phyloP scores from a whole-genome alignment of 2,329 filamentous ascomycete genomes.

The Grosmannia huntii region DNA sequence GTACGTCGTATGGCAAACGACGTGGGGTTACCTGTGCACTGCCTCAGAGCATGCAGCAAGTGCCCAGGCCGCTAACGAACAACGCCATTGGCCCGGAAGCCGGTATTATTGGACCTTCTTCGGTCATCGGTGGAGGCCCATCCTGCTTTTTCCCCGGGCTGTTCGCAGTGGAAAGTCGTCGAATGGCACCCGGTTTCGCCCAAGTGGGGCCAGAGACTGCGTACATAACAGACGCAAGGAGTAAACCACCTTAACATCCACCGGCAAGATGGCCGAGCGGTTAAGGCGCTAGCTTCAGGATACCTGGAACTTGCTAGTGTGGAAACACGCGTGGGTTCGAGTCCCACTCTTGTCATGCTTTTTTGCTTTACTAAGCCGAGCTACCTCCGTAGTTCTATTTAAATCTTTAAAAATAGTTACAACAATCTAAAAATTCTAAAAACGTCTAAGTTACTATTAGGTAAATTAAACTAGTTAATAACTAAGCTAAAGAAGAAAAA shows the following conservation, averaged over 20 bases:
- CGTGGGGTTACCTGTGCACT: neutral
- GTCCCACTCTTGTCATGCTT: slow-evolving; percentile 9
- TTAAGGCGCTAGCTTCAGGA: slow-evolving; percentile 3
- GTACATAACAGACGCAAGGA: neutral
- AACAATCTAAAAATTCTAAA: too few species aligned
- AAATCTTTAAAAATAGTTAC: too few species aligned
- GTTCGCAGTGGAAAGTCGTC: too few species aligned
- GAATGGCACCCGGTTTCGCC: too few species aligned
- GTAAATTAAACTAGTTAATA: too few species aligned
- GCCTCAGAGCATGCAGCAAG: neutral
- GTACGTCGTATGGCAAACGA: too few species aligned
- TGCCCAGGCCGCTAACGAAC: neutral
- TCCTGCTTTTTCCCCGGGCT: too few species aligned
- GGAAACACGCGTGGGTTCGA: slow-evolving; percentile 13
- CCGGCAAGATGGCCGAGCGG: slow-evolving; percentile 1
- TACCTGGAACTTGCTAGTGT: slow-evolving; percentile 5
- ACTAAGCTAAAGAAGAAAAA: too few species aligned
- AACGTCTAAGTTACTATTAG: too few species aligned
- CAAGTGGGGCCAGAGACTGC: neutral
- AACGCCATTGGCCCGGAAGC: neutral
- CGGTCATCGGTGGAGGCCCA: too few species aligned
- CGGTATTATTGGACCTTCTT: neutral
- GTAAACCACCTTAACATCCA: neutral
- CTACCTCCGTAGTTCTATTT: too few species aligned
- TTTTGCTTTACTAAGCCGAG: too few species aligned